These are phyloP conservation scores for Neocallimastix lanati DNA, from an alignment of 192 early-diverging fungal genomes.

Conservation along the genomic window DNA sequence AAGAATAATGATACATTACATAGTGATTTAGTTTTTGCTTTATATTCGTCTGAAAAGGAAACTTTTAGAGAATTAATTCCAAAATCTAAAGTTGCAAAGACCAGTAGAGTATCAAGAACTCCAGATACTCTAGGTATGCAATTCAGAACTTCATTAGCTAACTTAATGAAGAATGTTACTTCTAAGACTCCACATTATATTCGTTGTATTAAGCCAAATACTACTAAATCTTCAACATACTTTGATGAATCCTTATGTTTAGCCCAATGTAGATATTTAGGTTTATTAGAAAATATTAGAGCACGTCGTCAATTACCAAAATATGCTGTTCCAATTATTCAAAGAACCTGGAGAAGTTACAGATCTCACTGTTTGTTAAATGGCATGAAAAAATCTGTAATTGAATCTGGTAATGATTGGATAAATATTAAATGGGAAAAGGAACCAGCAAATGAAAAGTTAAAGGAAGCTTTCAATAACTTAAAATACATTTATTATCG, in stretches of 20 bases:
- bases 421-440: neutral
- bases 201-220: neutral
- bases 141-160: neutral
- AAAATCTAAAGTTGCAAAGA: neutral
- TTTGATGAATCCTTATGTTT: neutral
- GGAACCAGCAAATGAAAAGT: neutral
- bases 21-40: slow-evolving; percentile 78
- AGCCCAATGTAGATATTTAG: neutral
- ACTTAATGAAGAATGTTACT: neutral
- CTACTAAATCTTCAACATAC: neutral
- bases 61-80: neutral
- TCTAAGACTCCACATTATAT: neutral
- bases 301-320: neutral
- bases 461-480: neutral
- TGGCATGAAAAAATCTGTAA: neutral
- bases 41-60: slow-evolving; percentile 36
- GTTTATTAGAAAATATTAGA: neutral
- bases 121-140: neutral
- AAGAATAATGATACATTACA: slow-evolving; percentile 92
- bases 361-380: neutral
- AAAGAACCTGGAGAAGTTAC: neutral
- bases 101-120: neutral
- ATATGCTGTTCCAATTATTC: neutral
- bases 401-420: neutral
- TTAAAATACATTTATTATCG: neutral